These are phyloP conservation scores for Sarcomyxa edulis DNA, from an alignment of 768 basidiomycete species.

Conservation along the genomic window DNA sequence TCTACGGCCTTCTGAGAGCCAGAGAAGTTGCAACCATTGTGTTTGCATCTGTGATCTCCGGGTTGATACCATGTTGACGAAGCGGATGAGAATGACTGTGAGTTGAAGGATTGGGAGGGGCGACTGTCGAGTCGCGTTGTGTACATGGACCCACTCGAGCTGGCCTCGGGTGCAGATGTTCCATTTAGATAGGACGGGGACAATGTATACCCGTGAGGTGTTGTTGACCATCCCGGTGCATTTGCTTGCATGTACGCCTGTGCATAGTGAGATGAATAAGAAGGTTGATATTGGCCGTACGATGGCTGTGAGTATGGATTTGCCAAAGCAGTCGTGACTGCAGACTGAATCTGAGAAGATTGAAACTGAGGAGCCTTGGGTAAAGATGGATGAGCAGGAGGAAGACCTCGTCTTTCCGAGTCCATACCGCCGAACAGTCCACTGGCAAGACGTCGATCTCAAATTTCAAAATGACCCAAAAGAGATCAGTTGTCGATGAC, in stretches of 20 bases:
- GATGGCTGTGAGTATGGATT: slow-evolving; percentile 1
- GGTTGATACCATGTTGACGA: slow-evolving; percentile 56
- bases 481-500: too few relatives aligned
- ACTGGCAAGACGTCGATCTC: too few relatives aligned
- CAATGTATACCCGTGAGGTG: slow-evolving; percentile 28
- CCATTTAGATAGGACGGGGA: slow-evolving; percentile 35
- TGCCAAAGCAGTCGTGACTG: slow-evolving; percentile 1
- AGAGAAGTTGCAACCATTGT: slow-evolving; percentile 59
- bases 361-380: too few relatives aligned
- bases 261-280: slow-evolving; percentile 47
- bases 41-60: slow-evolving; percentile 55
- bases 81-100: slow-evolving; percentile 6
- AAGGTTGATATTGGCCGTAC: slow-evolving; percentile 15
- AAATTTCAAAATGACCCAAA: too few relatives aligned
- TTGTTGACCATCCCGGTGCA: slow-evolving; percentile 15
- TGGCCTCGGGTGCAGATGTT: slow-evolving; percentile 10
- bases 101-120: not conserved
- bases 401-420: too few relatives aligned
- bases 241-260: slow-evolving; percentile 44
- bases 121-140: not conserved
- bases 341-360: too few relatives aligned
- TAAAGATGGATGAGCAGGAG: too few relatives aligned
- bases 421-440: too few relatives aligned
- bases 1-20: slow-evolving; percentile 71
- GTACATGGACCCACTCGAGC: not conserved